Conservation (phyloP, 805 yeast species). For the Candida hispaniensis region DNA sequence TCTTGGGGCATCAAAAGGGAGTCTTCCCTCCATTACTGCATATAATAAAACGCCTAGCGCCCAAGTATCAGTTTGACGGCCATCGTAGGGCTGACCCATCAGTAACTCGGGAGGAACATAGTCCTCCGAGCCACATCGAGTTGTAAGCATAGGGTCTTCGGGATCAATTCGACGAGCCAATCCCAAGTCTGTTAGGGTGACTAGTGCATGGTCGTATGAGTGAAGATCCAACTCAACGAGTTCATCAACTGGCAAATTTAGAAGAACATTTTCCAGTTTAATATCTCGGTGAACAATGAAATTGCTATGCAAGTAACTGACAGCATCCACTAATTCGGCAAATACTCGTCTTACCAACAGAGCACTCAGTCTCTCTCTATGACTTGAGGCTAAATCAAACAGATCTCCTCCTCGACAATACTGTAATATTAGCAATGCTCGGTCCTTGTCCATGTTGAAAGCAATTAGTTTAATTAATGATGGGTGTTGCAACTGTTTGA, state of each 20-base stretch:
- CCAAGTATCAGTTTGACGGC: slow-evolving; percentile 88
- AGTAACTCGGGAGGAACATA: slow-evolving; percentile 91
- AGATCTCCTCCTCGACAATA: slow-evolving; percentile 81
- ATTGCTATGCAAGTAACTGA: slow-evolving; percentile 56
- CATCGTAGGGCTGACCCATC: slow-evolving; percentile 86
- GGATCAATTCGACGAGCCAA: slow-evolving; percentile 60
- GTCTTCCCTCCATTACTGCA: slow-evolving; percentile 68
- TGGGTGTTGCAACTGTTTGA: slow-evolving; percentile 49
- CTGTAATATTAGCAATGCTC: slow-evolving; percentile 51
- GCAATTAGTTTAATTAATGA: slow-evolving; percentile 49
- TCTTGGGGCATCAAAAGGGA: slow-evolving; percentile 85
- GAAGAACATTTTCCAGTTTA: slow-evolving; percentile 74
- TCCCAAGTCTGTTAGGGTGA: slow-evolving; percentile 80
- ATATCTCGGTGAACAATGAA: slow-evolving; percentile 81
- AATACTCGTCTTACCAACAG: slow-evolving; percentile 49
- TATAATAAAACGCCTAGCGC: slow-evolving; percentile 87
- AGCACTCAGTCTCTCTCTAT: slow-evolving; percentile 37
- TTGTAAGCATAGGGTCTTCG: slow-evolving; percentile 53
- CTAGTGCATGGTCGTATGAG: slow-evolving; percentile 31
- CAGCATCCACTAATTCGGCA: slow-evolving; percentile 59
- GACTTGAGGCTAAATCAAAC: slow-evolving; percentile 45
- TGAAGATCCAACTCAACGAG: slow-evolving; percentile 23
- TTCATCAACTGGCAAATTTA: slow-evolving; percentile 31
- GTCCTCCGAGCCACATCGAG: slow-evolving; percentile 94
- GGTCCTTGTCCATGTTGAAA: slow-evolving; percentile 30